Evolutionary conservation across 495 filamentous ascomycete species (phyloP).

Genomic region (Alectoria sarmentosa): DNA sequence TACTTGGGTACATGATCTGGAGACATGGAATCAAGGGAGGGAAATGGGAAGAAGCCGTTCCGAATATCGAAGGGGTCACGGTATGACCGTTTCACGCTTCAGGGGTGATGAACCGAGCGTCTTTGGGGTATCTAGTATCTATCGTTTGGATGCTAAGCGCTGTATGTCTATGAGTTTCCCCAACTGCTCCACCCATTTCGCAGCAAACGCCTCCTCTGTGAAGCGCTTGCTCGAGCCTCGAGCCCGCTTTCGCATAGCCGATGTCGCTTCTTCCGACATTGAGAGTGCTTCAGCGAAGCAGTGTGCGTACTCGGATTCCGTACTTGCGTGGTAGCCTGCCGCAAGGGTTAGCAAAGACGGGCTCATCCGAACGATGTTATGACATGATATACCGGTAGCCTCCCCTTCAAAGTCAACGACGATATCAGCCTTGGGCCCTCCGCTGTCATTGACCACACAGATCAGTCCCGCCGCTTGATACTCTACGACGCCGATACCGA

Average conservation of each 20-base stretch:
- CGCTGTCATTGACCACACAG: constrained; percentile 82
- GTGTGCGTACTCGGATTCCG: constrained; percentile 64
- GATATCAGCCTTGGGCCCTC: constrained; percentile 89
- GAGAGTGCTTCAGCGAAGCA: constrained; percentile 70
- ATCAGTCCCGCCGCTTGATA: constrained; percentile 95
- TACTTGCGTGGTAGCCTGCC: constrained; percentile 78
- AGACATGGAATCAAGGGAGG: constrained; percentile 12
- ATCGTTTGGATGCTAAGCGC: constrained; percentile 5
- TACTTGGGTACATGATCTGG: constrained; percentile 10
- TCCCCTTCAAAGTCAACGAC: constrained; percentile 70
- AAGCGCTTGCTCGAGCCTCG: constrained; percentile 72
- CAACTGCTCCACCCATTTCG: constrained; percentile 65
- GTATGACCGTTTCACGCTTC: not conserved
- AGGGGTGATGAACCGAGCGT: not conserved
- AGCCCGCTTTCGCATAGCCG: constrained; percentile 67
- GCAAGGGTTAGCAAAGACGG: not conserved
- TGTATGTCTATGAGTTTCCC: constrained; percentile 57
- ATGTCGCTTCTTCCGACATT: constrained; percentile 56
- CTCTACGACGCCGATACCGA: constrained; percentile 96
- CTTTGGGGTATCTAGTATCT: constrained; percentile 2
- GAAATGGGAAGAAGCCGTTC: constrained; percentile 12
- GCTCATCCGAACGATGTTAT: not conserved
- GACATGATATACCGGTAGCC: constrained; percentile 51
- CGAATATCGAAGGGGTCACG: not conserved
- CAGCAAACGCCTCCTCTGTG: constrained; percentile 76